Evolutionary conservation across 2,329 filamentous ascomycete genomes (phyloP).

Genomic region (Apiospora aurea): DNA sequence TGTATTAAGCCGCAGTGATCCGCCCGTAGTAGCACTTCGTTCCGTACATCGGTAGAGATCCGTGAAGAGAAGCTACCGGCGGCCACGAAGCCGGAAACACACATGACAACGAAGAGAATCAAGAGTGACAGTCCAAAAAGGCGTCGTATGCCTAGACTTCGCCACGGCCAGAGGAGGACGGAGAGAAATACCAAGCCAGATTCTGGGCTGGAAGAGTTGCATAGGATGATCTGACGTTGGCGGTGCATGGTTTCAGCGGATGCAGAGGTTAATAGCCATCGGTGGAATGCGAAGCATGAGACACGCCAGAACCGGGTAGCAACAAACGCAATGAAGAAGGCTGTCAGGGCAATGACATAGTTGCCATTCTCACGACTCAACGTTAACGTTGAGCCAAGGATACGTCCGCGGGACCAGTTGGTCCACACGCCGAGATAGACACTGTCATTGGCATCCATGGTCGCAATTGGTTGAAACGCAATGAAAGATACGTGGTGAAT

Average conservation of each 20-base stretch:
- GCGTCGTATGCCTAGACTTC: background rate
- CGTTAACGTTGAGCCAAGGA: constrained; percentile 29
- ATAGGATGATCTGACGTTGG: constrained; percentile 31
- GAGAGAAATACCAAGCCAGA: constrained; percentile 26
- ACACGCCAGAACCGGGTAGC: constrained; percentile 32
- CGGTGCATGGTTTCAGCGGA: constrained; percentile 27
- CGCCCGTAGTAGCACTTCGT: constrained; percentile 30
- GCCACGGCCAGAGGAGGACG: constrained; percentile 25
- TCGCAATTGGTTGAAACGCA: background rate
- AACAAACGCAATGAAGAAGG: constrained; percentile 31
- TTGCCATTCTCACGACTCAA: constrained; percentile 24
- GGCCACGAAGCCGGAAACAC: constrained; percentile 26
- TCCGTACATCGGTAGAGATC: constrained; percentile 27
- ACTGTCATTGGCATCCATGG: background rate
- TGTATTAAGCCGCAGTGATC: constrained; percentile 22
- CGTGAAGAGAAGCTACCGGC: constrained; percentile 31
- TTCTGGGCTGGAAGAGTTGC: constrained; percentile 31
- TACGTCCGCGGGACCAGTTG: background rate
- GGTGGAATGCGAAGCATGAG: constrained; percentile 25
- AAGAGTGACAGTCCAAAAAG: background rate
- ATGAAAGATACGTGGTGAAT: background rate
- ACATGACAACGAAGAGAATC: constrained; percentile 22
- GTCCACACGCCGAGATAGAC: background rate
- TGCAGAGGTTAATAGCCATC: constrained; percentile 16
- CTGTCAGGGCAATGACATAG: constrained; percentile 30